Base-by-base conservation (phyloP, 805 yeast genomes). In the Ogataea nonfermentans region DNA sequence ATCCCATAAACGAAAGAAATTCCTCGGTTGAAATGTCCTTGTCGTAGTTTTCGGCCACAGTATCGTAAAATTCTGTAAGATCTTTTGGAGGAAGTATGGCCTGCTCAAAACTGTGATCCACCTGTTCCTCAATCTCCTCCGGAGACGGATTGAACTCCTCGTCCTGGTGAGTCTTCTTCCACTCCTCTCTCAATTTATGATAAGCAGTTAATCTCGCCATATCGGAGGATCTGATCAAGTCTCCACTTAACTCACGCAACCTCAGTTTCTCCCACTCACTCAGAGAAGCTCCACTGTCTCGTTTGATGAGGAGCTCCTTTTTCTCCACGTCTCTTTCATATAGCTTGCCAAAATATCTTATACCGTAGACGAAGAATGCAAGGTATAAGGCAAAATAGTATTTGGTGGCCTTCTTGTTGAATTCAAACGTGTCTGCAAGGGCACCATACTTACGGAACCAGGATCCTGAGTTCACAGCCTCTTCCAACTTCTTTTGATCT, bases 41-140 rank as follows among this genome's bases (percentile, higher is more conserved):
- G 58, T 91, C 99, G 59, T 91, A 91, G 4, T 77, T 83, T 11
- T 67, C 73, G 0, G 98, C 98, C 48, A 85, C 77, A 2, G 64
- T 63, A 49, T 91, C 90, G 57, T 84, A 88, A 55, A 85, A 82
- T 9, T 68, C 72, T 1, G 95, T 86, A 7, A 96, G 84, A 58
- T 91, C 96, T 53, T 78, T 75, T 1, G 95, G 73, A 4, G 84
- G 82, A 34, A 82, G 70, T 29, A 86, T 78, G 33, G 70, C 65
- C 5, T 50, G 39, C 19, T 65, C 63, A 23, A 59, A 57, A 29
- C 64, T 36, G 23, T 48, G 41, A 39, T 61, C 61, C 9, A 56
- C 43, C n/a, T 54, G 32, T 7, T 45, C 52, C 16, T 52, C 49
- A 31, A 65, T 62, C 19, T 65, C 68, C 12, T 49, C 44, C 5